Evolutionary conservation across 2,329 filamentous ascomycete species (phyloP), one percentile per base, ranked within the genome.

Genomic region (Neofusicoccum sp.): DNA sequence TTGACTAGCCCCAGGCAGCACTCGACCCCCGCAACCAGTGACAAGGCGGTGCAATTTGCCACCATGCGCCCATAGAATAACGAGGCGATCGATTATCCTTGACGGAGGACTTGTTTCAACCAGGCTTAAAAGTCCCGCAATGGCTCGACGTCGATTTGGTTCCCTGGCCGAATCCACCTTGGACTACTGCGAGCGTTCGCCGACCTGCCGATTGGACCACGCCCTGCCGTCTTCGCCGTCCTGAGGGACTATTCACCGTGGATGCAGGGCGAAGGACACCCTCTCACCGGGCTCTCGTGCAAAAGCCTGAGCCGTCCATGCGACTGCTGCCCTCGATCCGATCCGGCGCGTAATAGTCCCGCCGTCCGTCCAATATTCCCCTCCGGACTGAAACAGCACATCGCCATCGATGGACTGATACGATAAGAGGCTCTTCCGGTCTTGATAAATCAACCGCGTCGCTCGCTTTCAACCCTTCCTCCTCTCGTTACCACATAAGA

Each of bases 31-130:
- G 4, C 24, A 2, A 14, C 4, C 49, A 41, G 20, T 14, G 2
- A n/a, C 26, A 38, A 33, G 51, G 51, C 51, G 38, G 36, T 43
- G 51, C 51, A 56, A 34, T 20, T 33, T 28, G 51, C 51, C 51
- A 43, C 36, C 28, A n/a, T 6, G n/a, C 38, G 28, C 36, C 38
- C n/a, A 3, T 3, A 11, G 9, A 56, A 56, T 20, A 43, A 56
- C 20, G 20, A 20, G 51, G 51, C 51, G 43, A 33, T 24, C 38
- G 34, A 31, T 20, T 16, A 43, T n/a, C 38, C 38, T 16, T 31
- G 11, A 30, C 38, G 11, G 34, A n/a, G 34, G 43, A 56, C 51
- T 16, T 11, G 51, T 56, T 56, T 56, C 33, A n/a, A 24, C 8
- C 7, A 24, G 36, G n/a, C 28, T 8, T 43, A 31, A 31, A 33